These are phyloP conservation scores for Metarhizium humberi DNA, from an alignment of 2,329 filamentous ascomycete species.

Conservation along the genomic window DNA sequence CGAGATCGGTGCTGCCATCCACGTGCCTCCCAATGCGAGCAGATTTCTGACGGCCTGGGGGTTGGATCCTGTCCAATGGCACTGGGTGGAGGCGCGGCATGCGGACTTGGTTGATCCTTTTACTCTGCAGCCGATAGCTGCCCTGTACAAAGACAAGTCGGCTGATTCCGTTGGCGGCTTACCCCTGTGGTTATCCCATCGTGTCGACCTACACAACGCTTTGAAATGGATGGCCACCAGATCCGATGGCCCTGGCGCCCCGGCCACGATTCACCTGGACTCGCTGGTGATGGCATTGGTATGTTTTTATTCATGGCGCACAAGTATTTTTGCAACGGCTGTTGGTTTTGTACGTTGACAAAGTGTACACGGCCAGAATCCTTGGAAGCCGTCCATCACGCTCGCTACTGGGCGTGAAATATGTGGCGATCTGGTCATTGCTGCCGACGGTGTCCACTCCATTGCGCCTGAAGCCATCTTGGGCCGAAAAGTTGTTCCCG, in stretches of 20 bases:
- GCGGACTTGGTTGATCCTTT: conserved; percentile 15
- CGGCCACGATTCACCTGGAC: conserved; percentile 15
- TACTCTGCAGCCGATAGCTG: conserved; percentile 14
- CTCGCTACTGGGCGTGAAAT: conserved; percentile 19
- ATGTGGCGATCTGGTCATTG: conserved; percentile 29
- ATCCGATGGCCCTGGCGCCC: conserved; percentile 13
- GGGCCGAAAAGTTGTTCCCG: conserved; percentile 15
- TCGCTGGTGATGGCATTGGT: conserved; percentile 18
- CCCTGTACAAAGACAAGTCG: conserved; percentile 7
- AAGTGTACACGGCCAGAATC: conserved; percentile 10
- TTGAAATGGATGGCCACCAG: conserved; percentile 24
- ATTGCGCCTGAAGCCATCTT: conserved; percentile 18
- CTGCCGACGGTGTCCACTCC: conserved; percentile 34
- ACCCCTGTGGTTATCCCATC: conserved; percentile 26
- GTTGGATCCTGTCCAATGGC: conserved; percentile 18
- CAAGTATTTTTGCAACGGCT: background rate
- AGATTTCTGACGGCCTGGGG: conserved; percentile 27
- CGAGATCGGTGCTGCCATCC: conserved; percentile 29
- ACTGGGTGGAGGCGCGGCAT: conserved; percentile 16
- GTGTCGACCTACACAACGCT: conserved; percentile 30
- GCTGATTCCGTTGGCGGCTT: conserved; percentile 17
- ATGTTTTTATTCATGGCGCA: conserved; percentile 3
- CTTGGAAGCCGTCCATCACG: conserved; percentile 16
- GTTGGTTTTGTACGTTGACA: background rate
- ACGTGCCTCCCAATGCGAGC: conserved; percentile 27